Base-by-base conservation (phyloP, 208 protist genomes). In the Blastocrithidia nonstop region DNA sequence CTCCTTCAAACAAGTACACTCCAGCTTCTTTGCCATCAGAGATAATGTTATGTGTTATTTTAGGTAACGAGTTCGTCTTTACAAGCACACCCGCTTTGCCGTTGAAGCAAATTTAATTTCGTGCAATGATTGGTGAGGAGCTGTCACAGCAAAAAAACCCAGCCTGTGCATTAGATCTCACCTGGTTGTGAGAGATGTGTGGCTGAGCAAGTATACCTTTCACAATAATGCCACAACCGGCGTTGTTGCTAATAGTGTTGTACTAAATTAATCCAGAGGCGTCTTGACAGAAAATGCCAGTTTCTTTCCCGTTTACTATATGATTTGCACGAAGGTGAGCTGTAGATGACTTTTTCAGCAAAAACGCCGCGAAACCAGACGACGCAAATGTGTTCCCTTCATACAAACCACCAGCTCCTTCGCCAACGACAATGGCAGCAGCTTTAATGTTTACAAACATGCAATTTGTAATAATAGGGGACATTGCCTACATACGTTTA, bases 201-300 rank as follows among this genome's bases (percentile, higher is more conserved):
- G 80, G 60, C 15, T 54, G 45, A 21, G 69, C 64, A 1, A 56
- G 33, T 1, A 60, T 26, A 4, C 80, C 80, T 17, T 83, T 82
- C 19, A 81, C 57, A 20, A 93, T 80, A 16, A 93, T 63, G 25
- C 84, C 84, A 26, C 72, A 87, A 6, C 84, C 80, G 8, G 57
- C 57, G 45, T 90, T 89, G 22, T 76, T 61, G 17, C 61, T 61
- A 41, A 93, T 82, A 33, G 69, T 57, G 59, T 89, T 93, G 47
- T 72, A 54, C 58, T 90, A 72, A 11, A 93, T 71, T 15, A 66
- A 48, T 29, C 80, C 80, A 16, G 41, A 55, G 11, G 61, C 59
- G 50, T 93, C 77, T 29, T 90, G 79, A 52, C 73, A 88, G 46
- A 88, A 86, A 39, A 93, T 78, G 48, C 80, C 84, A 8, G 73